Evolutionary conservation across 306 rosid species (phyloP), one percentile per base, ranked within the genome.

Genomic region (Citrullus amarus): DNA sequence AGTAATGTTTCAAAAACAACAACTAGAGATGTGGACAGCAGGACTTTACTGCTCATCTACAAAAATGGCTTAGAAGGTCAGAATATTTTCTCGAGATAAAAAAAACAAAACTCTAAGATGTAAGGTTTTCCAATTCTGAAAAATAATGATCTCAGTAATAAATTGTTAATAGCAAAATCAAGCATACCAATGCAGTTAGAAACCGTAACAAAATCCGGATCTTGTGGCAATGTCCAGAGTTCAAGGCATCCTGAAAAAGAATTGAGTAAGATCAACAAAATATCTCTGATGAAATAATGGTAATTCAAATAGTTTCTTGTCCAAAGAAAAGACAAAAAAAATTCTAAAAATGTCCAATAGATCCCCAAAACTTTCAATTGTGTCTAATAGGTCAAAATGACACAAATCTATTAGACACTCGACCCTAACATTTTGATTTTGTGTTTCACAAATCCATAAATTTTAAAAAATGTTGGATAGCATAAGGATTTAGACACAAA

Each of bases 31-130:
- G 88, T 86, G 68, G 97, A 93, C 53, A 90, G 97, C 79, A 95
- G 83, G 70, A 90, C 93, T 86, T 92, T 95, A 85, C 98, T 95
- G 88, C 99, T 91, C 99, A 95, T 92, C 99, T 95, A 57, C 12
- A 56, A 56, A 77, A 57, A 66, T 78, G 41, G 41, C 18, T 39
- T 67, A 41, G 79, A 36, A 53, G 60, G 34, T 25, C 66, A 69
- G n/a, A 60, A 39, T n/a, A 34, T 17, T 56, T 11, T 38, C 22
- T 48, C 15, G 12, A 71, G 28, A 39, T 36, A 4, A 46, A n/a
- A 56, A 58, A 18, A 73, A 8, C 57, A 73, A 68, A 50, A 51
- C 5, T 8, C 43, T 30, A 73, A 73, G 15, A 73, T 32, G 44
- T 25, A 34, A 5, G 36, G 36, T 13, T 75, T 18, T 56, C 79